Evolutionary conservation across 2,329 filamentous ascomycete species (phyloP).

Genomic region (Didymella arachidicola): DNA sequence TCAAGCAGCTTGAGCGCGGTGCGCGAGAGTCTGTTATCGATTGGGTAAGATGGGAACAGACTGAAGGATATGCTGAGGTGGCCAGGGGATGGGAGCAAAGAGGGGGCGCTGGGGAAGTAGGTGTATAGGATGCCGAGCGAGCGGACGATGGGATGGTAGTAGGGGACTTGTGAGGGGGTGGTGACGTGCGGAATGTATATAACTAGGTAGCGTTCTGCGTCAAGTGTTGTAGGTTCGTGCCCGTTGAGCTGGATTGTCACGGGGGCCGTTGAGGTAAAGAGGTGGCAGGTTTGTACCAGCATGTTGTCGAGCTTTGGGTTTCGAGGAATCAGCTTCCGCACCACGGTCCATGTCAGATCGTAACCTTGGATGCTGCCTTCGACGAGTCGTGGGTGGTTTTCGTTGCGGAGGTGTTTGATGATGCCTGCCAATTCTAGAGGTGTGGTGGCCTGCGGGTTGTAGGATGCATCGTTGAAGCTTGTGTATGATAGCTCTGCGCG

Average conservation of each 20-base stretch:
- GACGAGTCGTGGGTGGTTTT: conserved; percentile 45
- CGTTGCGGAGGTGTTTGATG: conserved; percentile 58
- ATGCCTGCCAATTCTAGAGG: conserved; percentile 52
- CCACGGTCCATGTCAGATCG: conserved; percentile 67
- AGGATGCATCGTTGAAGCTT: conserved; percentile 51
- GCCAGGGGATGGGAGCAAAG: conserved; percentile 45
- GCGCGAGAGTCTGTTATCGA: conserved; percentile 65
- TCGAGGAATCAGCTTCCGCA: conserved; percentile 81
- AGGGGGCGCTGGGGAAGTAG: conserved; percentile 51
- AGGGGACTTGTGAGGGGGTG: conserved; percentile 72
- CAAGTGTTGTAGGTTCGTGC: conserved; percentile 35
- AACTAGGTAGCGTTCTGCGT: conserved; percentile 63
- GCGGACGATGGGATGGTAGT: conserved; percentile 83
- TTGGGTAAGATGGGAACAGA: conserved; percentile 53
- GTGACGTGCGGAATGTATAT: conserved; percentile 79
- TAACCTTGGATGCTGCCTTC: conserved; percentile 47
- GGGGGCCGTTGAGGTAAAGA: conserved; percentile 60
- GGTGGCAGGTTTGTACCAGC: conserved; percentile 82
- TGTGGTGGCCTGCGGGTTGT: conserved; percentile 41
- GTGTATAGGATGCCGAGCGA: conserved; percentile 79
- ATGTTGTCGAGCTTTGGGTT: conserved; percentile 78
- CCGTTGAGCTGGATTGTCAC: conserved; percentile 17
- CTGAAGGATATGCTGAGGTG: conserved; percentile 61
- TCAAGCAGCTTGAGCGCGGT: conserved; percentile 74
- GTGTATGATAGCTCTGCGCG: conserved; percentile 77